Base-by-base conservation (phyloP, 2,329 filamentous ascomycete genomes). In the Hirsutella rhossiliensis region DNA sequence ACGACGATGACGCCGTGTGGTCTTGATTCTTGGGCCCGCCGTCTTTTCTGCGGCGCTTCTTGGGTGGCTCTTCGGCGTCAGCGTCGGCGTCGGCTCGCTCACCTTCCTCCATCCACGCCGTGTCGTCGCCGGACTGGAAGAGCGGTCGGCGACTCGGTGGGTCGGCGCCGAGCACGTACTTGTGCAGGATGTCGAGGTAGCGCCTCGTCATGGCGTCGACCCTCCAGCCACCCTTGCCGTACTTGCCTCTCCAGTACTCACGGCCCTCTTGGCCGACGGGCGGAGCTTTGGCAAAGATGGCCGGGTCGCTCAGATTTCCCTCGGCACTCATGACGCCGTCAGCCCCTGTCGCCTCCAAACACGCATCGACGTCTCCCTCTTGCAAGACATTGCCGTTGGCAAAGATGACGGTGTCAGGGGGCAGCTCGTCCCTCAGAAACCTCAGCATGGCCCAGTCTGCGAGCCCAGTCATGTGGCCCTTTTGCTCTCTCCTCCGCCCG, bases 321-420 rank as follows among this genome's bases (percentile, higher is more conserved):
- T 98, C 92, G 5, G 92, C 92, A 52, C 84, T 90, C 92, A 98
- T 97, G 42, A 98, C 79, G 17, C 76, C 92, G 61, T 98, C 92
- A 2, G 82, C 90, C 1, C 89, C 88, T 1, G 92, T 98, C 5
- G 73, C 86, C 41, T 80, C 76, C 18, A 98, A 67, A 56, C 90
- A 97, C 18, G 67, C 68, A 42, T 82, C 75, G 11, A 98, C 69
- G 59, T 98, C 90, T 0, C 72, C 80, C 46, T 83, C 74, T 59
- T 86, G 83, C 46, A 98, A 67, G 31, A 96, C 82, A 57, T 98
- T 98, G 12, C 92, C 92, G 61, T 98, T 98, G 4, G 92, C 92
- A 59, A 98, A 97, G 3, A 98, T 78, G 20, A 98, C 92, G 8
- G 88, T 94, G 40, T 96, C 88, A 1, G 74, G 67, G 0, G 90